Evolutionary conservation across 2,329 filamentous ascomycete species (phyloP).

Genomic region (Coniella lustricola): DNA sequence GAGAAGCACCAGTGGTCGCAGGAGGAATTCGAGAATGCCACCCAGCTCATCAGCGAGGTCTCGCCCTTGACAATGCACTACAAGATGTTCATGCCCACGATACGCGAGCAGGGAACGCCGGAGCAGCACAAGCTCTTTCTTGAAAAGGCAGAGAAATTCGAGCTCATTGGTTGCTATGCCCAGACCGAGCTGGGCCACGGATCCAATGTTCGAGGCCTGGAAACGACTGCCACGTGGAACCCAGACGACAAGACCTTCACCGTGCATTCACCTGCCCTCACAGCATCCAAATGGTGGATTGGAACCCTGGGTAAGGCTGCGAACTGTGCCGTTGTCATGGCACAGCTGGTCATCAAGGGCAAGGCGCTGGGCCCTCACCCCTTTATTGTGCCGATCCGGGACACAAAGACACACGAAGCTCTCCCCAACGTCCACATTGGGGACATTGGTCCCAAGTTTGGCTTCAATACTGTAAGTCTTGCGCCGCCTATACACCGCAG

Average conservation of each 20-base stretch:
- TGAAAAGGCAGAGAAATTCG: constrained; percentile 59
- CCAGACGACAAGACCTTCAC: constrained; percentile 66
- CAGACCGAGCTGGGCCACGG: constrained; percentile 77
- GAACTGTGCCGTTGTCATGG: constrained; percentile 73
- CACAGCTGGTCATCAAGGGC: constrained; percentile 63
- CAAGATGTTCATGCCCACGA: constrained; percentile 44
- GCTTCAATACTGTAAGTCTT: constrained; percentile 63
- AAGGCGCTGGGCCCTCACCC: constrained; percentile 68
- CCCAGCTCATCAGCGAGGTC: constrained; percentile 65
- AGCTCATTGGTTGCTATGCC: constrained; percentile 72
- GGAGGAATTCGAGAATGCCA: constrained; percentile 58
- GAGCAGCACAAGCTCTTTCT: constrained; percentile 70
- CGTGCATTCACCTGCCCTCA: constrained; percentile 66
- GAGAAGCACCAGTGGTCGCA: constrained; percentile 59
- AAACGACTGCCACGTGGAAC: constrained; percentile 70
- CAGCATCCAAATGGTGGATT: constrained; percentile 80
- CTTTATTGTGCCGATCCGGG: constrained; percentile 69
- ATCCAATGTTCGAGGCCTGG: constrained; percentile 66
- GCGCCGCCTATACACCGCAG: no score
- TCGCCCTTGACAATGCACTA: constrained; percentile 69
- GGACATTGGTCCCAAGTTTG: constrained; percentile 75
- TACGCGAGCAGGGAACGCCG: constrained; percentile 63
- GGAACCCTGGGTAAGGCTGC: constrained; percentile 69
- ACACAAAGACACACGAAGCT: constrained; percentile 62
- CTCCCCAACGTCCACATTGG: constrained; percentile 66